Base-by-base conservation (phyloP, 768 basidiomycete genomes). In the Rhodotorula graminis region DNA sequence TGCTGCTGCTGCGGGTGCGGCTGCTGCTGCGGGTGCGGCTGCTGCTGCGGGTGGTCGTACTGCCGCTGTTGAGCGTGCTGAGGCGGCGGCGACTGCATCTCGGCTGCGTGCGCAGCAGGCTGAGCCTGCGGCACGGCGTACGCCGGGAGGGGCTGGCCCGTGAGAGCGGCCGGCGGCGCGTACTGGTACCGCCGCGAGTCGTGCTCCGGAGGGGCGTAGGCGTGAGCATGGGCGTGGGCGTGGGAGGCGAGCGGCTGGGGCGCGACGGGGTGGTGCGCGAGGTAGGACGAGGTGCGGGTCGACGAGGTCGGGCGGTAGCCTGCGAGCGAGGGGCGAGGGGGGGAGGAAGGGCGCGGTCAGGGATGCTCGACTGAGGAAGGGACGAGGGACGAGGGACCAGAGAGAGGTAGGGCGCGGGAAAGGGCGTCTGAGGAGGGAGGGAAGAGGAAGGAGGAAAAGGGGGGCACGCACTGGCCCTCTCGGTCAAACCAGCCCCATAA, bases 401-500 rank as follows among this genome's bases (percentile, higher is more conserved):
- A 46, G 15, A 46, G 44, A 12, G 44, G 14, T 2, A 12, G 14
- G 44, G 18, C 9, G 15, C 15, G 9, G 42, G 42, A 44, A 44
- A 46, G 44, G 37, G 37, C 4, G 37, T 37, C 5, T 37, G 40
- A 56, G 7, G 33, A n/a, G 49, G 16, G 7, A 18, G 7, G 14
- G 23, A 11, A 33, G 10, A n/a, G n/a, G n/a, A n/a, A n/a, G n/a
- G n/a, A n/a, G n/a, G n/a, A n/a, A n/a, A n/a, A n/a, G n/a, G n/a
- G n/a, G n/a, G n/a, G n/a, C n/a, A 50, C 44, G 33, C 29, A 64
- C 56, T 15, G 19, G 93, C 84, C 79, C 94, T 91, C 74, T 93
- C 93, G 56, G 95, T 83, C 31, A 96, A 83, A 65, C 89, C 86
- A 76, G 71, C 71, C 10, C 97, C 94, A 79, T 97, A 98, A 8